Base-by-base conservation (phyloP, 176 grass and related monocot species). In the Puya raimondii region DNA sequence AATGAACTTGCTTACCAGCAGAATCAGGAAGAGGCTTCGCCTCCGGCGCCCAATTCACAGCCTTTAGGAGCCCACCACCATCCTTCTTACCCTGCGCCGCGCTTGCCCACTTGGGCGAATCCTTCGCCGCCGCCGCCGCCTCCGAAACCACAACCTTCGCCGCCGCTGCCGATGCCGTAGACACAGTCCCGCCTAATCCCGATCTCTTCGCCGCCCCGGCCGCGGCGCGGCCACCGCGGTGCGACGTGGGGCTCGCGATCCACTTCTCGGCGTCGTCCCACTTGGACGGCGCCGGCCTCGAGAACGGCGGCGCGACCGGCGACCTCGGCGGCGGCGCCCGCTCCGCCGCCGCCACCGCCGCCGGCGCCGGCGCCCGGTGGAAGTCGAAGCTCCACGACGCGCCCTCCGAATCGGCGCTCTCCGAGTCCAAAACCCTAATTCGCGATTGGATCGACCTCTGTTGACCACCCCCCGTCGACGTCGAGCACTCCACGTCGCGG, bases 261-360 rank as follows among this genome's bases (percentile, higher is more conserved):
- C 95, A 99, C 69, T 99, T 99, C 65, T 99, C 88, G 1, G 95
- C 95, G 78, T 99, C 78, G 5, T 91, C 95, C 95, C 95, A 99
- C 79, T 99, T 99, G 0, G 95, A 99, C 11, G 95, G 87, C 11
- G 87, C 84, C n/a, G 72, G 85, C 77, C 88, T 91, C 48, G 95
- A 94, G 76, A 93, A 99, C 0, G 85, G 82, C 15, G 86, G 84
- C 33, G 90, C 84, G 0, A 73, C 50, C 47, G 77, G 53, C 0
- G 85, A 59, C 10, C 56, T 59, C 20, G 16, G 56, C 16, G 53
- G 16, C 12, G 53, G 53, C n/a, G 16, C 54, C 54, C 5, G 54
- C 54, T 58, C 54, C 16, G 27, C 27, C 18, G 15, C 16, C 15
- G 54, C 54, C 12, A 14, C 16, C 54, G 16, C 53, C 4, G 53